Conservation (phyloP, 306 rosid species). For the Comarum palustre region DNA sequence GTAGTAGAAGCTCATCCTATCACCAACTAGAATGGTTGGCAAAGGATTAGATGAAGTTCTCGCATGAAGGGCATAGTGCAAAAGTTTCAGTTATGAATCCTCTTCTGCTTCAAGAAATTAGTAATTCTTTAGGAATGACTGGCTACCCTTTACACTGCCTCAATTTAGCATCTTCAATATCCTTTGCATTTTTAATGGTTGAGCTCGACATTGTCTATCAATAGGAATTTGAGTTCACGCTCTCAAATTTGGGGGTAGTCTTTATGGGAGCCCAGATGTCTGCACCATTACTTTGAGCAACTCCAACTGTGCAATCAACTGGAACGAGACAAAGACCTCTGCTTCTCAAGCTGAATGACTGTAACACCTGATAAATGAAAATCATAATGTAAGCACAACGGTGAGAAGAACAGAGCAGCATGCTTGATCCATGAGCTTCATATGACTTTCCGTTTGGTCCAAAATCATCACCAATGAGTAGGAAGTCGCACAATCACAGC, state of each 20-base stretch:
- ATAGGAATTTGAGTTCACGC: constrained; percentile 39
- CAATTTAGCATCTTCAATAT: constrained; percentile 26
- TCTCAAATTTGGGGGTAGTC: constrained; percentile 51
- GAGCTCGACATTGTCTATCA: constrained; percentile 33
- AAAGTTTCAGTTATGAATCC: constrained; percentile 26
- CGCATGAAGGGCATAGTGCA: constrained; percentile 28
- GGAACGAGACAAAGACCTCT: constrained; percentile 92
- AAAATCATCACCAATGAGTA: constrained; percentile 11
- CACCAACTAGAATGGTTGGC: constrained; percentile 48
- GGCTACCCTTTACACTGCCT: constrained; percentile 23
- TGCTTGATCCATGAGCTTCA: background rate
- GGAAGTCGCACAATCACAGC: background rate
- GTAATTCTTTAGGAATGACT: constrained; percentile 14
- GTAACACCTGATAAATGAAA: constrained; percentile 49
- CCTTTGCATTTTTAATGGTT: constrained; percentile 18
- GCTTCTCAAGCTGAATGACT: constrained; percentile 68
- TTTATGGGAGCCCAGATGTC: constrained; percentile 98
- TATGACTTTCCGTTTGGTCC: background rate
- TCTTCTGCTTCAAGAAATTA: constrained; percentile 22
- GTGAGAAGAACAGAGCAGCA: background rate
- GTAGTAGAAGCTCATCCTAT: constrained; percentile 28
- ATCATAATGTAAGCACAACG: background rate
- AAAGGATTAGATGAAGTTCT: constrained; percentile 26
- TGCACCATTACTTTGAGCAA: constrained; percentile 90
- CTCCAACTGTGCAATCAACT: constrained; percentile 64